Base-by-base conservation (phyloP, 257 asterid species). In the Solanum chiquidenum region DNA sequence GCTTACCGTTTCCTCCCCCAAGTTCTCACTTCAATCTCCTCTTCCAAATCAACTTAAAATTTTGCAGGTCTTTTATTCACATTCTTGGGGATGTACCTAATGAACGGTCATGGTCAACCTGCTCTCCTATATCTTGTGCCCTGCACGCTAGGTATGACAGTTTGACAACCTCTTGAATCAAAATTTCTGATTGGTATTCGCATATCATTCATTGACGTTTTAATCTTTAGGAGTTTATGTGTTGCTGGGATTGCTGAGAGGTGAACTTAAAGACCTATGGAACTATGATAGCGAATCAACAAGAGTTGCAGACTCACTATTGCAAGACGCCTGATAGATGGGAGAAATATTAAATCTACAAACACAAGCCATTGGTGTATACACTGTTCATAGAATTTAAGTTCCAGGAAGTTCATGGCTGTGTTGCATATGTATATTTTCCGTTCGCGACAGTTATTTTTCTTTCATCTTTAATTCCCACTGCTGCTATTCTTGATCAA, bases 71-170 rank as follows among this genome's bases (percentile, higher is more conserved):
- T 93, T 55, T 40, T 86, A 20, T 74, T 92, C 25, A 93, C 95
- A 31, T 93, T 83, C 90, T 82, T 92, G 74, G 93, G 89, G 62
- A 88, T 93, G 93, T 92, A 91, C 88, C 64, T 93, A 55, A 93
- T 93, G 95, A 79, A 91, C 1, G 94, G 95, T 71, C 93, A 92
- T 73, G 94, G 95, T 12, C 95, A 93, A 83, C 95, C 95, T 0
- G 95, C 95, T 64, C 93, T 93, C n/a, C 94, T 93, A 79, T 93
- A 93, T 91, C 93, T 93, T n/a, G 95, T 93, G 72, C 95, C 95
- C 3, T 92, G 93, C 83, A 93, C 93, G 13, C 86, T 93, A 68
- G 95, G 95, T 92, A 93, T 87, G 76, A 3, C 69, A 49, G 85
- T 46, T 82, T 46, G 6, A 74, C 38, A 31, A 71, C 66, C 72